Percentiles rank a stretch among this genome's conserved stretches.
Conservation (phyloP, 768 basidiomycete species). For the Lactifluus pinguis region DNA sequence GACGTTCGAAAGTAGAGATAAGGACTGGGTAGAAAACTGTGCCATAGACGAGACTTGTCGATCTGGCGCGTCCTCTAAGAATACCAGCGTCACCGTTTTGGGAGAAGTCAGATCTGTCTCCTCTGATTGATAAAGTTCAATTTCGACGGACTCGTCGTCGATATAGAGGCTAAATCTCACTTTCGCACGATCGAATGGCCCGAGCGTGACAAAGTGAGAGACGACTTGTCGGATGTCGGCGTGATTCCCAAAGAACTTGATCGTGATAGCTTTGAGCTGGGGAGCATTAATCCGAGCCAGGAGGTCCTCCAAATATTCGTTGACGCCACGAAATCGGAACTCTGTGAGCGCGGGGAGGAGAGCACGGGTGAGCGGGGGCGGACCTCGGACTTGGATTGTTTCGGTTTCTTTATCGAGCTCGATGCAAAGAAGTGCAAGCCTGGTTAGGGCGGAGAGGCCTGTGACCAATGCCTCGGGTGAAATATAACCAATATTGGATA, state of each 20-base stretch:
- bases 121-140: background rate
- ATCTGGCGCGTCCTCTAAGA: background rate
- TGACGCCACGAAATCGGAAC: background rate
- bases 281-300: background rate
- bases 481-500: background rate
- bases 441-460: background rate
- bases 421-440: background rate
- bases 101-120: too few species aligned
- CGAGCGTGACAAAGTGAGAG: background rate
- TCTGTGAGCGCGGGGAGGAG: background rate
- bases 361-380: background rate
- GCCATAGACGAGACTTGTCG: background rate
- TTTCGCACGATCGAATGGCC: background rate
- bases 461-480: background rate
- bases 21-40: background rate
- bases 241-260: background rate
- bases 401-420: background rate
- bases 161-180: background rate
- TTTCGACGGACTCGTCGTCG: background rate
- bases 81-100: background rate
- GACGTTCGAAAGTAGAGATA: background rate
- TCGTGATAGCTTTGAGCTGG: background rate
- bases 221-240: background rate
- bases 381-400: background rate
- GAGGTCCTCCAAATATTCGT: conserved; percentile 3